A percentile compares a stretch with the other conserved stretches of the same genome.
Conservation (phyloP, 2,329 filamentous ascomycete species). For the Berkeleyomyces basicola region DNA sequence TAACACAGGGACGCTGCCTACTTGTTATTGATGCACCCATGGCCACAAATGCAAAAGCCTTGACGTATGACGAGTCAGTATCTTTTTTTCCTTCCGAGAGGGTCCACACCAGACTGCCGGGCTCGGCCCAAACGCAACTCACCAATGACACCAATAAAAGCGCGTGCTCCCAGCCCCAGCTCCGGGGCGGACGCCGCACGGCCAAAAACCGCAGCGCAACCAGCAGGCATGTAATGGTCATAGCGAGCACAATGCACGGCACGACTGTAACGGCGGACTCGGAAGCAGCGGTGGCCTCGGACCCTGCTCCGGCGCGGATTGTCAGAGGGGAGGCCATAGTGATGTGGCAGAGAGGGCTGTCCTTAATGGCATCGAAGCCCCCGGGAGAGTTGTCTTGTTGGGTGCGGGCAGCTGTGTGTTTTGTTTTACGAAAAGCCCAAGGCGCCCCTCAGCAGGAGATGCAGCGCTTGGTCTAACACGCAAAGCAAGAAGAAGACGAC, state of each 20-base stretch:
- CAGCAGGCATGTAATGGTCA: conserved; percentile 18
- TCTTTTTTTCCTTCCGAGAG: not conserved
- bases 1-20: not conserved
- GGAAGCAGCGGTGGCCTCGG: not conserved
- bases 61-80: not conserved
- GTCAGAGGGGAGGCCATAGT: not conserved
- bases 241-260: conserved; percentile 14
- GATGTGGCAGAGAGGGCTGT: not conserved
- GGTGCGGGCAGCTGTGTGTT: no score
- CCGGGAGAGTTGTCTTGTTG: no score
- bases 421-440: not conserved
- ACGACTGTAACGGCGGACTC: conserved; percentile 15
- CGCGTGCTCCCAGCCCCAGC: conserved; percentile 22
- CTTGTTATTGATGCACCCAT: conserved; percentile 13
- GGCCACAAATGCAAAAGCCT: conserved; percentile 11
- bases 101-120: no score
- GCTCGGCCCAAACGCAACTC: not conserved
- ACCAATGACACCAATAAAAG: conserved; percentile 21
- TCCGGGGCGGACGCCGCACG: conserved; percentile 20
- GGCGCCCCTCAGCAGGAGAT: not conserved
- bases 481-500: not conserved
- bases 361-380: not conserved
- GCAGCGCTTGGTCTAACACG: conserved; percentile 2
- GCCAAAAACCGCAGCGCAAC: conserved; percentile 22
- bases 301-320: not conserved